Base-by-base conservation (phyloP, 1,284 basidiomycete species). In the Papiliotrema laurentii region DNA sequence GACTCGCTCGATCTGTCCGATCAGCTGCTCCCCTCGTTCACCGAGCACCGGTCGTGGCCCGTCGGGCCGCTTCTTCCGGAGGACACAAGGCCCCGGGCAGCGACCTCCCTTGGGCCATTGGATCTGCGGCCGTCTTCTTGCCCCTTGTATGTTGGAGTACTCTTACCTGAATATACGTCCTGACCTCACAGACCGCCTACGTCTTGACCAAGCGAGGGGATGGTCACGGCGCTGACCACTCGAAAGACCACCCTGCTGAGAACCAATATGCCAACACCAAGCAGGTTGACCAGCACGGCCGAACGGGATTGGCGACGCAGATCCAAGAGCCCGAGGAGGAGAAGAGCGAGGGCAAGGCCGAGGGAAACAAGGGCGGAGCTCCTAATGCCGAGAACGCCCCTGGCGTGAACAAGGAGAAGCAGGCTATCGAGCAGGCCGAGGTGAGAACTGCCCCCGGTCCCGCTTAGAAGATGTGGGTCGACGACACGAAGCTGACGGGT, bases 121-220 rank as follows among this genome's bases (percentile, higher is more conserved):
- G 45, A 4, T 47, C 45, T 19, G 36, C 36, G 11, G 36, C 34
- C 28, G 18, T 47, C 45, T 47, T 47, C 45, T 3, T 47, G 14
- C 45, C 45, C 16, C 25, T 47, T 21, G 45, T 47, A 26, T 14
- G 45, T 47, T 10, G 5, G 4, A 4, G 18, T 11, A 21, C 18
- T 44, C 43, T n/a, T n/a, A n/a, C n/a, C n/a, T n/a, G n/a, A n/a
- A 18, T 1, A 3, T 27, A 42, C 11, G n/a, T n/a, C n/a, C n/a
- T 14, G 13, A 26, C 26, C 16, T 38, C 36, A 14, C 24, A 44
- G 44, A 34, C 33, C 21, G 44, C 33, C 5, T 45, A 25, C 21
- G 34, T 45, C 34, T 13, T 37, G 4, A 25, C 11, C 44, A 19
- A 18, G 24, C 33, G 33, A n/a, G 5, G 22, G 19, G 24, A 13